phyloP scores from a whole-genome alignment of 176 grass and related monocot species.

The Bothriochloa decipiens region DNA sequence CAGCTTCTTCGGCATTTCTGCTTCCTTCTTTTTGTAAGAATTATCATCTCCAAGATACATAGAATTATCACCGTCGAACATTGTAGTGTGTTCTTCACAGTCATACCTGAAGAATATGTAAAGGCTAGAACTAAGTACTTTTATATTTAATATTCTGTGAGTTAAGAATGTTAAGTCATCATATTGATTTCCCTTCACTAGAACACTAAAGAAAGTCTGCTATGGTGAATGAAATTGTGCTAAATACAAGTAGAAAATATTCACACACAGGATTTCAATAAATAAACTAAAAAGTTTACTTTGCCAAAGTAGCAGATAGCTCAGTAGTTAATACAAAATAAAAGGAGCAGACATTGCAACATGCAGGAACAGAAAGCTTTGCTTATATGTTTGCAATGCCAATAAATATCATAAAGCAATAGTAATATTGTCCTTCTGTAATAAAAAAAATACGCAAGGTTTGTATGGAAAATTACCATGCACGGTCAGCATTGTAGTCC shows the following conservation, averaged over 20 bases:
- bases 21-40: conserved; percentile 87
- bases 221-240: background rate
- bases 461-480: conserved; percentile 69
- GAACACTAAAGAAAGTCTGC: background rate
- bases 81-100: conserved; percentile 88
- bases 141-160: conserved; percentile 22
- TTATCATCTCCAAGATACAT: conserved; percentile 78
- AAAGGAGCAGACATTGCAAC: background rate
- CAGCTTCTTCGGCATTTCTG: conserved; percentile 81
- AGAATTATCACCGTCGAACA: conserved; percentile 85
- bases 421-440: background rate
- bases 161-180: background rate
- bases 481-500: conserved; percentile 92
- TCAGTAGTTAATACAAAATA: conserved; percentile 5
- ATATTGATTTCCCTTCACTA: conserved; percentile 5
- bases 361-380: background rate
- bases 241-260: background rate
- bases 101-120: conserved; percentile 76
- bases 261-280: conserved; percentile 5
- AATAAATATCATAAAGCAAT: background rate
- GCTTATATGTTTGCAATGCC: background rate
- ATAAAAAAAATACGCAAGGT: background rate
- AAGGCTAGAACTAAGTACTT: conserved; percentile 30
- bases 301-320: conserved; percentile 2
- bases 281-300: background rate